Evolutionary conservation across 169 alveolate species (phyloP).

Genomic region (Eimeria falciformis): DNA sequence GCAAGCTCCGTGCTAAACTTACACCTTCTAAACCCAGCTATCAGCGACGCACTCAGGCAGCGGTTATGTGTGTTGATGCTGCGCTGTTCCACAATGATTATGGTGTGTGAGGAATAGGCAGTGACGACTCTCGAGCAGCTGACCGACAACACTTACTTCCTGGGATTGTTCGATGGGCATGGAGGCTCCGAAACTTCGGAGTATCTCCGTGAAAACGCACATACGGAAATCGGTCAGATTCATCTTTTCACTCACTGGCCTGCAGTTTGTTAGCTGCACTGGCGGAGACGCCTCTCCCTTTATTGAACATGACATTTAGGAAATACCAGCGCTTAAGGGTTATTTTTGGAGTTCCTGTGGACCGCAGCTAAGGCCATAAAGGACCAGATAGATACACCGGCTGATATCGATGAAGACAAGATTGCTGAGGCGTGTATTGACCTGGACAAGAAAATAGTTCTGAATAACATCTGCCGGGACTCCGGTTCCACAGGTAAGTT

Average conservation of each 20-base stretch:
- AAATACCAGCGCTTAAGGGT: too few species aligned
- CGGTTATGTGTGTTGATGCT: not conserved
- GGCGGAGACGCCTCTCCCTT: too few species aligned
- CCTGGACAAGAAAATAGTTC: not conserved
- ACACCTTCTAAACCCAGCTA: too few species aligned
- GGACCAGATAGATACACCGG: not conserved
- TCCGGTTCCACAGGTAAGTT: slow-evolving; percentile 16
- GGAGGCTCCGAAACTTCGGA: slow-evolving; percentile 7
- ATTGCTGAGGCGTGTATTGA: not conserved
- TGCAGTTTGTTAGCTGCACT: too few species aligned
- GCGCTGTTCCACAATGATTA: too few species aligned
- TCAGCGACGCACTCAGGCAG: not conserved
- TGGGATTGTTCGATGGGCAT: slow-evolving; percentile 38
- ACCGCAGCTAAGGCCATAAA: not conserved
- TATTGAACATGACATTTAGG: too few species aligned
- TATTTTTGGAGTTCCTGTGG: too few species aligned
- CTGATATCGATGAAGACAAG: not conserved
- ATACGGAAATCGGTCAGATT: not conserved
- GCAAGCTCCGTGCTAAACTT: not conserved
- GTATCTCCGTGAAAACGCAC: not conserved
- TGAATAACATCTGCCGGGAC: not conserved
- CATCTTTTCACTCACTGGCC: not conserved
- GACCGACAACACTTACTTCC: not conserved
- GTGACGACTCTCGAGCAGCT: slow-evolving; percentile 7
- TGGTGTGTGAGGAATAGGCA: not conserved